Evolutionary conservation across 2,329 filamentous ascomycete genomes (phyloP), one percentile per base, ranked within the genome.

Genomic region (Seiridium unicorne): DNA sequence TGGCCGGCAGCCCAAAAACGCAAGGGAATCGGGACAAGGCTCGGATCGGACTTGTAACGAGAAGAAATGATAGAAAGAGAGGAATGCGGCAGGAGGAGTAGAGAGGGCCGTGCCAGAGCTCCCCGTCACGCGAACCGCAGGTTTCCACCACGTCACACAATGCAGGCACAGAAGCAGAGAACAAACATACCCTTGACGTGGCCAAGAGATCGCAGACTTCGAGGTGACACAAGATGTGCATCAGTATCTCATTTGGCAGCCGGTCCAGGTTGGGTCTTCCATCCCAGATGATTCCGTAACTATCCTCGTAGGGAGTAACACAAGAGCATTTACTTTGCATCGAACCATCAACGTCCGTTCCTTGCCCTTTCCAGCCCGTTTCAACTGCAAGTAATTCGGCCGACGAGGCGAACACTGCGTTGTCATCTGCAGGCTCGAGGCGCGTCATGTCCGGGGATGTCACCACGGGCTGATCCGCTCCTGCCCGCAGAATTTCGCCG

Each of bases 201-300:
- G 79, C 76, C 57, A 87, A 73, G 61, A 87, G 71, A 70, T 87
- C 84, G 68, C 76, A 77, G 51, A 87, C 82, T 62, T 87, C 84
- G 59, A 87, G 73, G 64, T 81, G 84, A 57, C 78, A 76, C 63
- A 86, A 73, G 47, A 87, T 82, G 60, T 84, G 79, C 63, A 83
- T 77, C 57, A 87, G 71, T 35, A 87, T 70, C 71, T 87, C 84
- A 70, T 82, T 85, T 32, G 84, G 84, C 51, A 87, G 72, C 47
- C 72, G 70, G 57, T 78, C 75, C 40, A 72, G 76, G 66, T 60
- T 69, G 64, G 61, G 65, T 55, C 40, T 42, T 35, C 54, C 18
- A 44, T 31, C 26, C 10, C 9, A 36, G 4, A 11, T 32, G 10
- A 34, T 10, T 42, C 58, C 53, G 57, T 61, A 54, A 66, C 65